Conservation (phyloP, 2,329 filamentous ascomycete genomes). For the Ophiostoma montium region DNA sequence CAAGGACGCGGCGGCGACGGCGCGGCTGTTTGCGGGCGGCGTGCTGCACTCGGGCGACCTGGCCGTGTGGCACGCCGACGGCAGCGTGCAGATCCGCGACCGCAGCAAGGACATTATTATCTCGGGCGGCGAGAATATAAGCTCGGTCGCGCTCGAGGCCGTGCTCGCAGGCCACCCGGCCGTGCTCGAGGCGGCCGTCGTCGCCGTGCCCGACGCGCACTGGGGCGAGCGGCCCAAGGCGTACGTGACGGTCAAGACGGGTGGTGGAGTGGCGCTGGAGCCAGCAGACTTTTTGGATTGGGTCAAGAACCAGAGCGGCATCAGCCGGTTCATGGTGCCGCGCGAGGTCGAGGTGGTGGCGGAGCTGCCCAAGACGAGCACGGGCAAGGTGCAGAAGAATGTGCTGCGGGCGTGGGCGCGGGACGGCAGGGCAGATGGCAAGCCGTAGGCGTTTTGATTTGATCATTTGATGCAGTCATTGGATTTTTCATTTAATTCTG, state of each 20-base stretch:
- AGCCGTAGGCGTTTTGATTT: neutral
- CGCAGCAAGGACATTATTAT: constrained; percentile 98
- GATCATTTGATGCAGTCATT: neutral
- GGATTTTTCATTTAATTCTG: neutral
- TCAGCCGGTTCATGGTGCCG: constrained; percentile 83
- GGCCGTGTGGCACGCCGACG: constrained; percentile 85
- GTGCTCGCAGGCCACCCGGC: constrained; percentile 81
- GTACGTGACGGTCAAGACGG: constrained; percentile 63
- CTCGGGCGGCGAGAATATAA: constrained; percentile 95
- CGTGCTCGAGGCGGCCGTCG: constrained; percentile 82
- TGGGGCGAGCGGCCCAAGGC: constrained; percentile 97
- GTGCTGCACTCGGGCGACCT: constrained; percentile 82
- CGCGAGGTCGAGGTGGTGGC: constrained; percentile 61
- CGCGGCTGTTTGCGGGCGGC: constrained; percentile 75
- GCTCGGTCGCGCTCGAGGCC: constrained; percentile 77
- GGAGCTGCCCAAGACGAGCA: constrained; percentile 92
- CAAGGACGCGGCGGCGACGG: constrained; percentile 74
- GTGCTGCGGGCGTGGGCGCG: constrained; percentile 70
- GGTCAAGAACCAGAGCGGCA: constrained; percentile 67
- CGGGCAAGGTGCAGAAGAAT: constrained; percentile 94
- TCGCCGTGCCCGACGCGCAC: constrained; percentile 72
- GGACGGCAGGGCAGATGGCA: constrained; percentile 7
- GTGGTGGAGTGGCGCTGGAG: constrained; percentile 22
- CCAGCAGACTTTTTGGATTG: constrained; percentile 67
- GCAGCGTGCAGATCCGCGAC: constrained; percentile 82